Conservation (phyloP, 148 eudicot genomes). For the Arbutus unedo region DNA sequence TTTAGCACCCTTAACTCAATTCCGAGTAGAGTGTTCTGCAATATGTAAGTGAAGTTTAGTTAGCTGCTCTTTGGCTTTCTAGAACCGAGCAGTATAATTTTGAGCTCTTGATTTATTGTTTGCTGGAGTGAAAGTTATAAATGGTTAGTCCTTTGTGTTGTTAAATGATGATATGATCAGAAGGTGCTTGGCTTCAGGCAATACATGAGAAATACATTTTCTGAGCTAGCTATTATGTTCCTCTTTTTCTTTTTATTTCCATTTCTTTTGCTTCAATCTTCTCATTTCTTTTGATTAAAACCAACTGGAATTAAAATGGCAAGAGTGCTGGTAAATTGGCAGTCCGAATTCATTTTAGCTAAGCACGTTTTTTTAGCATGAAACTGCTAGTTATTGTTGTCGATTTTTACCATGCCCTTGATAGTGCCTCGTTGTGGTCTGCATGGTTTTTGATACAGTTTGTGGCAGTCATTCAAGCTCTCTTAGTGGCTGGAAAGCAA, state of each 20-base stretch:
- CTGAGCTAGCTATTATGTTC: neutral
- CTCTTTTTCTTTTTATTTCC: neutral
- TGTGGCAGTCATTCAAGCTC: constrained; percentile 72
- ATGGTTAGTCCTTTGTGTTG: neutral
- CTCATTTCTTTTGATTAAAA: neutral
- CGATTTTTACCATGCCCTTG: neutral
- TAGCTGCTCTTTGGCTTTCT: too few relatives aligned
- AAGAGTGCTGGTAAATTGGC: neutral
- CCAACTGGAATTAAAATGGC: neutral
- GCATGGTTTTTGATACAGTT: constrained; percentile 49
- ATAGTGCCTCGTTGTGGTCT: neutral
- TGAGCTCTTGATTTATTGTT: neutral
- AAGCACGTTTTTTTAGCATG: neutral
- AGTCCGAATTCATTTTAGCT: neutral
- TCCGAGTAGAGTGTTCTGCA: neutral
- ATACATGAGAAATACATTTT: neutral
- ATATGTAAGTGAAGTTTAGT: too few relatives aligned
- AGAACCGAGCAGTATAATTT: neutral
- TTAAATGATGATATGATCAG: neutral
- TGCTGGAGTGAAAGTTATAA: neutral
- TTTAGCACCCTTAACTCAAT: neutral
- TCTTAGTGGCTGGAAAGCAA: constrained; percentile 70
- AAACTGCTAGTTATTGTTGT: constrained; percentile 2
- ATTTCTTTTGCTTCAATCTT: neutral
- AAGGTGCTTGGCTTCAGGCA: neutral